Percentiles rank a stretch among this genome's conserved stretches.
Evolutionary conservation across 352 stramenopile genomes (phyloP).

Genomic region (Phytophthora cactorum): DNA sequence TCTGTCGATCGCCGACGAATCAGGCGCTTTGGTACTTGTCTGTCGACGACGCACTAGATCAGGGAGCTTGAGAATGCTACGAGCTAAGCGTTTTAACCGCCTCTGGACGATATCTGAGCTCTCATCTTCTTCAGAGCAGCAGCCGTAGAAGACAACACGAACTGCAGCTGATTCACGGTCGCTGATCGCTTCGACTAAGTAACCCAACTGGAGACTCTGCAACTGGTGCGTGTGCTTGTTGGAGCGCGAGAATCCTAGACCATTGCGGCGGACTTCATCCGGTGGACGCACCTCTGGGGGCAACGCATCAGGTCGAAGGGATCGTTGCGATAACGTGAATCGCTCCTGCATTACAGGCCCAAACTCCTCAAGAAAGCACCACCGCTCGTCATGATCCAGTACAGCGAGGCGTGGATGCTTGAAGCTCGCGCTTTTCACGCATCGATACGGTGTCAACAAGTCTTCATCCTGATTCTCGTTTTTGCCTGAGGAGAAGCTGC

Average conservation of each 20-base stretch:
- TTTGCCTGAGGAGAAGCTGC: slow-evolving; percentile 20
- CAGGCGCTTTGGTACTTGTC: slow-evolving; percentile 18
- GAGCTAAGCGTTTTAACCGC: slow-evolving; percentile 20
- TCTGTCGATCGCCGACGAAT: slow-evolving; percentile 9
- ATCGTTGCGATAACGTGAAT: slow-evolving; percentile 37
- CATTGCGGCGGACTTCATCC: slow-evolving; percentile 14
- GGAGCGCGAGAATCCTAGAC: slow-evolving; percentile 16
- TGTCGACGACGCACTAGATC: slow-evolving; percentile 21
- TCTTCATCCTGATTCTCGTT: background rate
- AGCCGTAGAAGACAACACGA: slow-evolving; percentile 24
- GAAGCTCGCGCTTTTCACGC: slow-evolving; percentile 48
- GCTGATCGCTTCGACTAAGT: slow-evolving; percentile 21
- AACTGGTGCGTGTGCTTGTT: slow-evolving; percentile 22
- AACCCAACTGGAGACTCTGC: slow-evolving; percentile 17
- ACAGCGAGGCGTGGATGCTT: slow-evolving; percentile 25
- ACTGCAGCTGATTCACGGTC: slow-evolving; percentile 18
- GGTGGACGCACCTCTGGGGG: slow-evolving; percentile 24
- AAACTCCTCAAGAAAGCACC: slow-evolving; percentile 41
- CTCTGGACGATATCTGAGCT: slow-evolving; percentile 3
- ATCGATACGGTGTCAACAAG: slow-evolving; percentile 14
- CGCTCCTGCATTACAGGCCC: background rate
- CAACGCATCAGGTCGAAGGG: slow-evolving; percentile 32
- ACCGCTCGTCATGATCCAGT: slow-evolving; percentile 36
- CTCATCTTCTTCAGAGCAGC: background rate
- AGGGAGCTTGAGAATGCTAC: slow-evolving; percentile 21